Percentiles rank a stretch among this genome's conserved stretches.
These are phyloP conservation scores for Aotearoamyces nothofagi DNA, from an alignment of 2,329 filamentous ascomycete genomes.

Conservation along the genomic window DNA sequence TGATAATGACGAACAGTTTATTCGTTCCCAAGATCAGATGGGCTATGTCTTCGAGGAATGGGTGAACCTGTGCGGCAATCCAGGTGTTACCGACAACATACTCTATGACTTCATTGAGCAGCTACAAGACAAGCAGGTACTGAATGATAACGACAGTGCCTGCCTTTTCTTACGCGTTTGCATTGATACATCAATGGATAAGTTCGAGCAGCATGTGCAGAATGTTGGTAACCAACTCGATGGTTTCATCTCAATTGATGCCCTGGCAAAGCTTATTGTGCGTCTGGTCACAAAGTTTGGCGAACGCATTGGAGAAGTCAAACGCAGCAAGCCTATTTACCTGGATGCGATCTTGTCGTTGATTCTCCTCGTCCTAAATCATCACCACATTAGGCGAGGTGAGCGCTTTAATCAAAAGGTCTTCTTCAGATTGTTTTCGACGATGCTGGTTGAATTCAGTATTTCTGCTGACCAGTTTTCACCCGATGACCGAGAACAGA, in stretches of 20 bases:
- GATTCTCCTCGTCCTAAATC: slow-evolving; percentile 67
- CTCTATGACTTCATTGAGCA: slow-evolving; percentile 69
- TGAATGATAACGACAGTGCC: slow-evolving; percentile 63
- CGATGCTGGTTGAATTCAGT: slow-evolving; percentile 63
- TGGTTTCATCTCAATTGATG: slow-evolving; percentile 52
- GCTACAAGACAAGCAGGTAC: slow-evolving; percentile 57
- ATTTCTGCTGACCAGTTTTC: slow-evolving; percentile 39
- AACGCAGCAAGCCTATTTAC: slow-evolving; percentile 50
- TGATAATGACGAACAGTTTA: slow-evolving; percentile 37
- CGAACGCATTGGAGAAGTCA: slow-evolving; percentile 40
- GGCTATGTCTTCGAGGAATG: slow-evolving; percentile 96
- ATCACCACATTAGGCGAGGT: slow-evolving; percentile 67
- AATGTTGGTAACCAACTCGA: slow-evolving; percentile 42
- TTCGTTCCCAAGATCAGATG: slow-evolving; percentile 62
- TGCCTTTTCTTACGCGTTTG: slow-evolving; percentile 67
- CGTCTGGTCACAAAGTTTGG: slow-evolving; percentile 60
- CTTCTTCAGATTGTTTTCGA: slow-evolving; percentile 81
- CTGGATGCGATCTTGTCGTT: slow-evolving; percentile 66
- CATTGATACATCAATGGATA: slow-evolving; percentile 63
- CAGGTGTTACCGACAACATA: slow-evolving; percentile 59
- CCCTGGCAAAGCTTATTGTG: slow-evolving; percentile 66
- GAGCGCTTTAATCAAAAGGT: slow-evolving; percentile 77
- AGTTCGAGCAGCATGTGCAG: slow-evolving; percentile 58
- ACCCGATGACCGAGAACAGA: slow-evolving; percentile 34
- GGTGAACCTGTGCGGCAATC: slow-evolving; percentile 67